Percentiles rank a stretch among this genome's conserved stretches.
Conservation (phyloP, 2,329 filamentous ascomycete genomes). For the Penicillium sp. region DNA sequence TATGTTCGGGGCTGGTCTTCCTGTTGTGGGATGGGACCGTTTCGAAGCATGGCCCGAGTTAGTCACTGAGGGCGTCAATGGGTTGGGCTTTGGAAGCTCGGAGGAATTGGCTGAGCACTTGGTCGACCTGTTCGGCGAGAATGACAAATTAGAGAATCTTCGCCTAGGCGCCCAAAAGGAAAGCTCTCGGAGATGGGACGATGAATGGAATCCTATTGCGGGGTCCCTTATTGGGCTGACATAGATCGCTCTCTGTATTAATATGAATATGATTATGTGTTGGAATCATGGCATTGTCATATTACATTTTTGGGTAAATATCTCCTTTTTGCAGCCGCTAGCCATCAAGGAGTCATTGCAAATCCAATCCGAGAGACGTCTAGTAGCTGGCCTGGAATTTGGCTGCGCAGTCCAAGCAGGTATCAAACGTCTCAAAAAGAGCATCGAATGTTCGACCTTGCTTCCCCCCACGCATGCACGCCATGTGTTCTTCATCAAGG, state of each 20-base stretch:
- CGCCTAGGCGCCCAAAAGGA: conserved; percentile 71
- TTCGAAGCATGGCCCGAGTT: conserved; percentile 90
- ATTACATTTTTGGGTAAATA: not conserved
- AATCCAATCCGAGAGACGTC: not conserved
- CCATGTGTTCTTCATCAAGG: conserved; percentile 46
- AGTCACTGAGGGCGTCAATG: conserved; percentile 84
- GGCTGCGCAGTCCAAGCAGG: conserved; percentile 37
- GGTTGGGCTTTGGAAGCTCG: conserved; percentile 75
- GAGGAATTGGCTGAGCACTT: conserved; percentile 65
- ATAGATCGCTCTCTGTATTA: conserved; percentile 1
- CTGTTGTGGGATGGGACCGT: conserved; percentile 79
- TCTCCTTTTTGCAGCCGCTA: not conserved
- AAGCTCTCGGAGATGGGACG: conserved; percentile 78
- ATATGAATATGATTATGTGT: not conserved
- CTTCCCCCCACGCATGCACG: conserved; percentile 14
- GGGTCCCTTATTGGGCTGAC: conserved; percentile 64
- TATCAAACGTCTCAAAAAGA: conserved; percentile 37
- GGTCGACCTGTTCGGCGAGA: conserved; percentile 61
- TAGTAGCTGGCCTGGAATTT: conserved; percentile 33
- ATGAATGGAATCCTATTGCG: conserved; percentile 86
- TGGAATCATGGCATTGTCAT: not conserved
- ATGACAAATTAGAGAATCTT: conserved; percentile 58
- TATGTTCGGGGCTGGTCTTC: conserved; percentile 94
- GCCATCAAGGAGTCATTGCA: not conserved
- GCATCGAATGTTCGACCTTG: conserved; percentile 23